A percentile compares a stretch with the other conserved stretches of the same genome.
Evolutionary conservation across 768 basidiomycete species (phyloP).

Genomic region (Mycena rosella): DNA sequence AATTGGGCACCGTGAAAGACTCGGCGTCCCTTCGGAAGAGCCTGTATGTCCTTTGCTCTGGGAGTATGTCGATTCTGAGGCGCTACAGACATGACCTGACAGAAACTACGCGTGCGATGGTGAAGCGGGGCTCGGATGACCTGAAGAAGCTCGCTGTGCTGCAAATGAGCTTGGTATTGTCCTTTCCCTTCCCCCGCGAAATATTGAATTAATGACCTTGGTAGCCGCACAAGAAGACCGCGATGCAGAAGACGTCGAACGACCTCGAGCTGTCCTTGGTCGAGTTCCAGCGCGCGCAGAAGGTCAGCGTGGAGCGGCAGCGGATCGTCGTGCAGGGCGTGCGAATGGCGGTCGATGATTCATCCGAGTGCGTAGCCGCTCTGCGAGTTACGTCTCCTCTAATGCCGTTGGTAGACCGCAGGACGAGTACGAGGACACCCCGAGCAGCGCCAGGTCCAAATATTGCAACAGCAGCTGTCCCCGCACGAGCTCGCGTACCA

Average conservation of each 20-base stretch:
- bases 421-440: conserved; percentile 57
- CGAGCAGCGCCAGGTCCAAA: conserved; percentile 76
- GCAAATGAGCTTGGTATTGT: conserved; percentile 70
- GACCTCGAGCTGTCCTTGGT: conserved; percentile 91
- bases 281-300: conserved; percentile 92
- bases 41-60: conserved; percentile 67
- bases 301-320: conserved; percentile 90
- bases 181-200: neutral
- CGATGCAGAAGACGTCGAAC: conserved; percentile 91
- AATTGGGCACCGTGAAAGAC: conserved; percentile 88
- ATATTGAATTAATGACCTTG: neutral
- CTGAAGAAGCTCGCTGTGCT: conserved; percentile 87
- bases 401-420: conserved; percentile 27
- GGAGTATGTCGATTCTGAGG: neutral
- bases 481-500: conserved; percentile 96
- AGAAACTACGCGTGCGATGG: conserved; percentile 94
- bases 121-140: conserved; percentile 95
- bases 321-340: conserved; percentile 90
- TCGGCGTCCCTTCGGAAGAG: conserved; percentile 83
- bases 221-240: conserved; percentile 84
- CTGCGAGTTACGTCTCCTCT: neutral
- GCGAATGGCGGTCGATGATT: conserved; percentile 86
- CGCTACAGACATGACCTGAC: conserved; percentile 87
- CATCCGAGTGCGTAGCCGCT: conserved; percentile 41
- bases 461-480: conserved; percentile 78